These are phyloP conservation scores for Aspergillus sp. DNA, from an alignment of 2,329 filamentous ascomycete species.

Conservation along the genomic window DNA sequence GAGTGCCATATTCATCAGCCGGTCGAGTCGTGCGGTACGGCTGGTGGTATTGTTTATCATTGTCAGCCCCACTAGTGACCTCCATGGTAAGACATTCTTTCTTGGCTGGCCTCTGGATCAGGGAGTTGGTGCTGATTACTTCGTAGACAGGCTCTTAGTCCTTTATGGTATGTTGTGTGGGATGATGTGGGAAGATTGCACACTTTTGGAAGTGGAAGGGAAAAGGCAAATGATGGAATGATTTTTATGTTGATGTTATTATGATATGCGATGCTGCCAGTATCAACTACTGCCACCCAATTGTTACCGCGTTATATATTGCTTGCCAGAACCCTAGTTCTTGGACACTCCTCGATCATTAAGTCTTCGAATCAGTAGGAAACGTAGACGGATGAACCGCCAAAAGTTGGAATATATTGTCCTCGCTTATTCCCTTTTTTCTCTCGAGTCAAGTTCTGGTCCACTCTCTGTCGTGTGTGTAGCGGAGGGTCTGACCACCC, in stretches of 20 bases:
- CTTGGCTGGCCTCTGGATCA: background rate
- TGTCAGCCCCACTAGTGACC: background rate
- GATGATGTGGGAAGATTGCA: background rate
- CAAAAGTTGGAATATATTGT: too few relatives aligned
- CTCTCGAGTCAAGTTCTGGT: too few relatives aligned
- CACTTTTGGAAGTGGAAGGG: background rate
- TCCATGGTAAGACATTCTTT: background rate
- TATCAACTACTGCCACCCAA: background rate
- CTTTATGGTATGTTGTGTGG: background rate
- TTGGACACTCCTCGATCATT: background rate
- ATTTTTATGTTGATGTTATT: background rate
- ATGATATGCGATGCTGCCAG: background rate
- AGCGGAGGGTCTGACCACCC: background rate
- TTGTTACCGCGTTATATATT: background rate
- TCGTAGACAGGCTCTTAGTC: background rate
- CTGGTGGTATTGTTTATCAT: constrained; percentile 3
- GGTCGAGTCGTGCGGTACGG: background rate
- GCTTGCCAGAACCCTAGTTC: too few relatives aligned
- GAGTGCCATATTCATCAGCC: constrained; percentile 5
- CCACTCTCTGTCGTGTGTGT: too few relatives aligned
- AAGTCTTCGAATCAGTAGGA: background rate
- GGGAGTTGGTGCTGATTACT: background rate
- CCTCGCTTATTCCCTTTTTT: too few relatives aligned
- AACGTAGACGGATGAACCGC: too few relatives aligned
- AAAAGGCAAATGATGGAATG: background rate